Percentiles rank a stretch among this genome's conserved stretches.
phyloP scores from a whole-genome alignment of 2,329 filamentous ascomycete genomes.

The Colletotrichum kahawae region DNA sequence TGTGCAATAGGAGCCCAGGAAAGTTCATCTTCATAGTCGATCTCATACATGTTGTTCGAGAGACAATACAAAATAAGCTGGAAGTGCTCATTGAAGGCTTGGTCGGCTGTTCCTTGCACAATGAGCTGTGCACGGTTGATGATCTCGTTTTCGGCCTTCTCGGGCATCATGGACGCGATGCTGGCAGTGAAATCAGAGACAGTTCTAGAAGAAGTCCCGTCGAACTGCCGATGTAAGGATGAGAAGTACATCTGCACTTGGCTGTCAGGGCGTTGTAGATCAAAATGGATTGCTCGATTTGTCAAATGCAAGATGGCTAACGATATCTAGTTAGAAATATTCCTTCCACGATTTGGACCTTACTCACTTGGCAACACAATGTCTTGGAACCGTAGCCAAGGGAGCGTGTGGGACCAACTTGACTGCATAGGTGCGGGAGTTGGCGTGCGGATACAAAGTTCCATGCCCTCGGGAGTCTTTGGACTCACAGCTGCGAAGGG shows the following conservation, averaged over 20 bases:
- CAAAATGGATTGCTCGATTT: background rate
- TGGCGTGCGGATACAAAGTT: background rate
- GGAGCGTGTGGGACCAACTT: accelerated
- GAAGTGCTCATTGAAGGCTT: background rate
- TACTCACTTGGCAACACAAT: accelerated
- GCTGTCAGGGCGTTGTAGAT: accelerated
- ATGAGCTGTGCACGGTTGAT: accelerated
- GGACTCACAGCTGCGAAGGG: accelerated
- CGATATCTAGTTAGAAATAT: too few relatives aligned
- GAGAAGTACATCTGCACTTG: background rate
- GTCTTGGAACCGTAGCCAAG: accelerated
- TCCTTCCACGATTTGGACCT: too few relatives aligned
- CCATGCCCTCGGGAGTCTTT: background rate
- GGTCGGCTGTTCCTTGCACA: accelerated
- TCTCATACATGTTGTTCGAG: background rate
- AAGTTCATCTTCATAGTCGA: accelerated
- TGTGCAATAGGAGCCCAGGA: accelerated
- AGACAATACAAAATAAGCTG: background rate
- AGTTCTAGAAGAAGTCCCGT: accelerated
- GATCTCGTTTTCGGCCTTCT: accelerated
- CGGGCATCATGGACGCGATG: background rate
- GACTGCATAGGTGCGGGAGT: accelerated
- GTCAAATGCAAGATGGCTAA: background rate
- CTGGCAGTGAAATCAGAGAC: too few relatives aligned
- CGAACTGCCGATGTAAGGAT: background rate